Conservation (phyloP, 768 basidiomycete genomes). For the Tricholoma flavovirens region DNA sequence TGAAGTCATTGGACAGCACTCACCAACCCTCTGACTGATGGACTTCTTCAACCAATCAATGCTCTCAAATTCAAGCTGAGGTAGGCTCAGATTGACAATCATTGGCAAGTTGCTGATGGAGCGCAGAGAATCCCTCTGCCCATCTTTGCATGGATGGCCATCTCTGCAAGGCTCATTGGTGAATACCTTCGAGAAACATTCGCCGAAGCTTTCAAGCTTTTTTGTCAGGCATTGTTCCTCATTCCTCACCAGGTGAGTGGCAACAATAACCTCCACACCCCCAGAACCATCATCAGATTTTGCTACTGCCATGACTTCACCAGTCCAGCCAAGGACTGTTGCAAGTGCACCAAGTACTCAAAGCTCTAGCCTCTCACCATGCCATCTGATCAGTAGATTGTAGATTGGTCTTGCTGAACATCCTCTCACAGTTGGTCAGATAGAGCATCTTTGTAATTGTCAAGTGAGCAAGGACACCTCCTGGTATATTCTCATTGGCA, state of each 20-base stretch:
- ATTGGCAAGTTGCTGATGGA: not conserved
- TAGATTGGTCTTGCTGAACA: not conserved
- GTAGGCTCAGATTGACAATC: not conserved
- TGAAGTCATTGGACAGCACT: not conserved
- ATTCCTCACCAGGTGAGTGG: not conserved
- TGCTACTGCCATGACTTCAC: not conserved
- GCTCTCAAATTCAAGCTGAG: not conserved
- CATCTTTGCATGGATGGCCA: not conserved
- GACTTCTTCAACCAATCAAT: not conserved
- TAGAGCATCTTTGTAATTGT: not conserved
- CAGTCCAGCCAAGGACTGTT: not conserved
- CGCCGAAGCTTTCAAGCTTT: not conserved
- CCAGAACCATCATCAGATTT: too few species aligned
- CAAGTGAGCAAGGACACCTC: not conserved
- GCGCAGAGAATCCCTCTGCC: not conserved
- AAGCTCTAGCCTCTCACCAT: not conserved
- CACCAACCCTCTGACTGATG: not conserved
- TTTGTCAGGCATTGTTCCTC: not conserved
- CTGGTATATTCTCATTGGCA: not conserved
- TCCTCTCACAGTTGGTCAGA: not conserved
- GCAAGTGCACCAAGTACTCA: not conserved
- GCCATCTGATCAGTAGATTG: not conserved
- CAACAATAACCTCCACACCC: not conserved
- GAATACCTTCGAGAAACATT: not conserved
- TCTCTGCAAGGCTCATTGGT: not conserved